Base-by-base conservation (phyloP, 192 early-diverging fungal genomes). In the Entomortierella parvispora region DNA sequence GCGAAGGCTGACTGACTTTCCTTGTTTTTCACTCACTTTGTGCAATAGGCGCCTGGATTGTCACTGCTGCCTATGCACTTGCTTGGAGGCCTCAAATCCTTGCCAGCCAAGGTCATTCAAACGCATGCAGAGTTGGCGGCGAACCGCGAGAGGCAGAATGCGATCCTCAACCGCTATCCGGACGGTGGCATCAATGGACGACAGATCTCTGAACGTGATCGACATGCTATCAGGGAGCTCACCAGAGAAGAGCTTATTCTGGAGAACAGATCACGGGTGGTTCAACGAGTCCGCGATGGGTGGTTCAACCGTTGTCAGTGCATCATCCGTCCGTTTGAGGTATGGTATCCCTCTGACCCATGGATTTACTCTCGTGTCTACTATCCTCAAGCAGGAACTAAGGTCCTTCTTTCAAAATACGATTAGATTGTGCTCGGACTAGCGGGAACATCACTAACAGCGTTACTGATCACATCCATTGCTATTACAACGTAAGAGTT, bases 21-120 rank as follows among this genome's bases (percentile, higher is more conserved):
- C 45, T 28, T 59, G 2, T 6, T 50, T 0, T 20, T 5, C 25
- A 45, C 2, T 37, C 45, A n/a, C 54, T 54, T 53, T 29, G 37
- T 34, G 18, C 48, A 33, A 29, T 64, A 77, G 74, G 74, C 65
- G 4, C 74, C 74, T 2, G 74, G 74, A 42, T 65, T 77, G 55
- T 77, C 74, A 2, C 42, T 68, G 14, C 26, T 77, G 4, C 74
- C 74, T 0, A 22, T 77, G 20, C 74, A 77, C 53, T 42, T 68
- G 23, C 33, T 77, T 20, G 74, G 23, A 34, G 74, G 74, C 18
- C 40, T 64, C 12, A 68, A 77, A 29, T 77, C 74, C 15, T 26
- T 67, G 10, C 55, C 66, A 14, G 65, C 40, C 32, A 63, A 68
- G 33, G 53, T 77, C 22, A 55, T 26, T 31, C 46, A 77, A 53